phyloP scores from a whole-genome alignment of 2,329 filamentous ascomycete genomes.

The Aspergillus fructus region DNA sequence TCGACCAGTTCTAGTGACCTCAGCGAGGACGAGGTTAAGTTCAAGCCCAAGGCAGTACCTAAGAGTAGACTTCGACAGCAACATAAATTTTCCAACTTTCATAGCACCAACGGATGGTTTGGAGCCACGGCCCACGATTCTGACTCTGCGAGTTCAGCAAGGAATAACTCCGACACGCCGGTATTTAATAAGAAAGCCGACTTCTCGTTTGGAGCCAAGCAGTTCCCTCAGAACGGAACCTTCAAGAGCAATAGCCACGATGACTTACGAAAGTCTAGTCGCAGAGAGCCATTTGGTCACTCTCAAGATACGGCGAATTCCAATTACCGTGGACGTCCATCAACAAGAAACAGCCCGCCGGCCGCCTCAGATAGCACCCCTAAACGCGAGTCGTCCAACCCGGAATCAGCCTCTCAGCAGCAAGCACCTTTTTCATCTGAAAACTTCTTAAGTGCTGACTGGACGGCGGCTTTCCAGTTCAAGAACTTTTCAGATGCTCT shows the following conservation, averaged over 20 bases:
- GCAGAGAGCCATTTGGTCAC: conserved; percentile 41
- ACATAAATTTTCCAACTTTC: conserved; percentile 30
- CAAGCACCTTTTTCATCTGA: conserved; percentile 33
- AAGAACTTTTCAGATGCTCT: conserved; percentile 34
- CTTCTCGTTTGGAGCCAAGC: conserved; percentile 7
- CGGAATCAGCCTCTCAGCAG: conserved; percentile 24
- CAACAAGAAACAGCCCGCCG: conserved; percentile 21
- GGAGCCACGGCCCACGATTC: conserved; percentile 34
- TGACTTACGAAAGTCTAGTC: conserved; percentile 36
- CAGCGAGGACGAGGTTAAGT: conserved; percentile 29
- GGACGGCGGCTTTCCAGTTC: conserved; percentile 39
- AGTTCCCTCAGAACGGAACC: conserved; percentile 16
- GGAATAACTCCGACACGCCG: conserved; percentile 12
- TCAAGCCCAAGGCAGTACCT: conserved; percentile 41
- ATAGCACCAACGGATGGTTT: conserved; percentile 22
- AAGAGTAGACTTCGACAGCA: conserved; percentile 37
- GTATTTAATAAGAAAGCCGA: conserved; percentile 9
- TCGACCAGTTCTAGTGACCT: conserved; percentile 43
- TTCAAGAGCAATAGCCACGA: conserved; percentile 36
- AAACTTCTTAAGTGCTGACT: conserved; percentile 40
- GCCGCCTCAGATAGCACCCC: conserved; percentile 18
- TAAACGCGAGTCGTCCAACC: conserved; percentile 18
- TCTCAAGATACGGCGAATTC: conserved; percentile 26
- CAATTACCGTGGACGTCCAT: conserved; percentile 23
- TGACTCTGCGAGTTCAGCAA: conserved; percentile 17